phyloP scores from a whole-genome alignment of 2,329 filamentous ascomycete genomes.

The Fusarium piperis region DNA sequence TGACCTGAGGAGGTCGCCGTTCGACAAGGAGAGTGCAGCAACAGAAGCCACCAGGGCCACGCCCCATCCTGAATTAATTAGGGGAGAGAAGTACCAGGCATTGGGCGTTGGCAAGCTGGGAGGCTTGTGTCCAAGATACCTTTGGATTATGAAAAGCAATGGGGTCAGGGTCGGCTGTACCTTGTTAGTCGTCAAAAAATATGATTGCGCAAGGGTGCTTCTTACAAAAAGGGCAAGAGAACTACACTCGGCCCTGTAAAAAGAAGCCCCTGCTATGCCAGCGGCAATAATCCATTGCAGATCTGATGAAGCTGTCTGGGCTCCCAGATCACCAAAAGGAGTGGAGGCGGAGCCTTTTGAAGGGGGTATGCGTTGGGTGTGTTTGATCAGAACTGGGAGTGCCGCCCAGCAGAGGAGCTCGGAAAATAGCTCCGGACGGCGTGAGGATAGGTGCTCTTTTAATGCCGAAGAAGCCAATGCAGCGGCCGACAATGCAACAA shows the following conservation, averaged over 20 bases:
- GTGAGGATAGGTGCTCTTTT: conserved; percentile 26
- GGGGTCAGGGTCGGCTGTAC: conserved; percentile 39
- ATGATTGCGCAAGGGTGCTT: neutral
- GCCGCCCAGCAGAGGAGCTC: conserved; percentile 48
- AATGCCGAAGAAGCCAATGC: conserved; percentile 41
- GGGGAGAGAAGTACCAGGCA: neutral
- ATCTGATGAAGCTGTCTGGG: neutral
- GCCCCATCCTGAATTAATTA: neutral
- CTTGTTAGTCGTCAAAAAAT: neutral
- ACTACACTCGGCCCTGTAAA: conserved; percentile 32
- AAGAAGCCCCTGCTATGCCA: conserved; percentile 1
- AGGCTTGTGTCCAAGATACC: neutral
- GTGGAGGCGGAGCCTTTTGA: fast-evolving
- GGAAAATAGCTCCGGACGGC: conserved; percentile 43
- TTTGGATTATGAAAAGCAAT: conserved; percentile 28
- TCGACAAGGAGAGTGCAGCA: conserved; percentile 35
- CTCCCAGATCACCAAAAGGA: neutral
- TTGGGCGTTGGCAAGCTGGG: neutral
- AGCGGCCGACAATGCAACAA: conserved; percentile 8
- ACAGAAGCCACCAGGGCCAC: neutral
- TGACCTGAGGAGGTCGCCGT: conserved; percentile 38
- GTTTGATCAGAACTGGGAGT: conserved; percentile 38
- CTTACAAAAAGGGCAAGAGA: conserved; percentile 5
- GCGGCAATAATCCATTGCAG: conserved; percentile 22
- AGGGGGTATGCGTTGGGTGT: neutral